Evolutionary conservation across 495 filamentous ascomycete species (phyloP), one percentile per base, ranked within the genome.

Genomic region (Lichenothelia convexa): DNA sequence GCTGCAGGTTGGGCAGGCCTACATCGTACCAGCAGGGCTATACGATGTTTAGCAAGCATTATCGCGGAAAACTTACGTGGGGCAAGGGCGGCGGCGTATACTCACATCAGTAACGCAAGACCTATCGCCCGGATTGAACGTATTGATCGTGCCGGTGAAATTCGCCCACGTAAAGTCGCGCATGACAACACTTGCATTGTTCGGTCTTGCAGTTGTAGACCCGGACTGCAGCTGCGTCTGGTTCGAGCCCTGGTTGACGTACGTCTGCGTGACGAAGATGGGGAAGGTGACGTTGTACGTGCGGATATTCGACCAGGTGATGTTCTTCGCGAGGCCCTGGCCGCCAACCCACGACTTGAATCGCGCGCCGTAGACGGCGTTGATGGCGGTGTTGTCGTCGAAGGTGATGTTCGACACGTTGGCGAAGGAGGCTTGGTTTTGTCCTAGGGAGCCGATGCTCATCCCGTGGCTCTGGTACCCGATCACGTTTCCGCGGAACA

Each of bases 201-300:
- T 49, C 26, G 45, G 45, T 16, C 44, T 31, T 18, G 37, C 44
- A 0, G 24, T 30, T 2, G 26, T 37, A 6, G 29, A 32, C 3
- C 44, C 46, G 30, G 48, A 46, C 4, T 40, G 37, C 2, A 45
- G 34, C 17, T 45, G 45, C 1, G 44, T 45, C 39, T 53, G 42
- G 5, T 43, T 48, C 6, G 43, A 51, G 17, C 49, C 47, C 32
- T 59, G 54, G 32, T 62, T 55, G 47, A 39, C 33, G 42, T 60
- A 62, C 32, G 46, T 58, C 41, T 61, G 57, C 8, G 57, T 61
- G 5, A 61, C 59, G 33, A 61, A 62, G 29, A 62, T 59, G 0
- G 59, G 60, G 35, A 63, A 63, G 1, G 60, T 57, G 21, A 62
- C 59, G 42, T 62, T 63, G 47, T 53, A 58, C 12, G 53, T 42